Base-by-base conservation (phyloP, 371 early-diverging fungal genomes). In the Rhizopus stolonifer region DNA sequence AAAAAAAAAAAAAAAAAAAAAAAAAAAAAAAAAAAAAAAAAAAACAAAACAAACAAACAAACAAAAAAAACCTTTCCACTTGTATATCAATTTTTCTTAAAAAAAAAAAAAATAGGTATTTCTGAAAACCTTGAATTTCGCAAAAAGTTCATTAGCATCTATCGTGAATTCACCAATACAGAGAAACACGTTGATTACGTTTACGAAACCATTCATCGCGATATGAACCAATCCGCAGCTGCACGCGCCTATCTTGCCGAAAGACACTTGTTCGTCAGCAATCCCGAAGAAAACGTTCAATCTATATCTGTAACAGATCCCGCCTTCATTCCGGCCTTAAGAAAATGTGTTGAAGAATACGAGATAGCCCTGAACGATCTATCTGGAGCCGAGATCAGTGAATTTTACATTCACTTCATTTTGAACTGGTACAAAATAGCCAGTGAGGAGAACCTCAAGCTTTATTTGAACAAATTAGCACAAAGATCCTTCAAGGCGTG, bases 91-190 rank as follows among this genome's bases (percentile, higher is more conserved):
- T n/a, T n/a, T n/a, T n/a, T n/a, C n/a, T n/a, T n/a, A n/a, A n/a
- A n/a, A n/a, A n/a, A 31, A 17, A 24, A 19, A 11, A 11, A 9
- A 40, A 23, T 49, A 81, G 86, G 83, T 7, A 83, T 91, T 38
- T 86, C 93, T 2, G 51, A 76, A 29, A 83, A 89, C 45, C 76
- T 93, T 26, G 65, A 70, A 8, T 93, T 95, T 73, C 84, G 94
- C 29, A 70, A 80, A 29, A 72, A 76, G 46, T 91, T 94, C 64
- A 56, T 91, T 14, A 77, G 84, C 10, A 70, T 94, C 23, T 88
- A 83, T 53, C 64, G 63, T 7, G 55, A 77, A 33, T 90, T 90
- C 56, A 77, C 79, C 29, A 79, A 80, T 34, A 58, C 51, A 2
- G 50, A 54, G 17, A 25, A 33, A 5, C 43, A 51, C 19, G 74